These are phyloP conservation scores for Conoideocrella luteorostrata DNA, from an alignment of 2,329 filamentous ascomycete species.

Conservation along the genomic window DNA sequence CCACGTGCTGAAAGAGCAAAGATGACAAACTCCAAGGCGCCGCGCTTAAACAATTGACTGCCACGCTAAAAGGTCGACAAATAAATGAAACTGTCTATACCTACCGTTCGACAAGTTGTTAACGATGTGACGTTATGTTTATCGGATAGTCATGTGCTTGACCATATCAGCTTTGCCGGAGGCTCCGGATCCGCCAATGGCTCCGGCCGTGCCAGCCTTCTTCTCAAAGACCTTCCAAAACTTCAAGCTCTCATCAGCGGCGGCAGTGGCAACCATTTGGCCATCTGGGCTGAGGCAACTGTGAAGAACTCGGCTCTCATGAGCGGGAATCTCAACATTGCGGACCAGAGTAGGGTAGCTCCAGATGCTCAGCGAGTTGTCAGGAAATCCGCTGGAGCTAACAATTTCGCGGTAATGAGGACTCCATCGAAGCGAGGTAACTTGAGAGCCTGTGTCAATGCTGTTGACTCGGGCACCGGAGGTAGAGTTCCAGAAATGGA, in stretches of 20 bases:
- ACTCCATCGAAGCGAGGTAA: slow-evolving; percentile 94
- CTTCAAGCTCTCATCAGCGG: slow-evolving; percentile 94
- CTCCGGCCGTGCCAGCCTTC: slow-evolving; percentile 71
- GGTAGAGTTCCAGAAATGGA: slow-evolving; percentile 99
- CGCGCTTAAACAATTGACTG: slow-evolving; percentile 34
- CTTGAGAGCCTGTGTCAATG: slow-evolving; percentile 96
- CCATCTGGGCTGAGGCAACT: slow-evolving; percentile 95
- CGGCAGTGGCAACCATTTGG: slow-evolving; percentile 94
- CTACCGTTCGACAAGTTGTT: slow-evolving; percentile 33
- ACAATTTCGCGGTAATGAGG: slow-evolving; percentile 97
- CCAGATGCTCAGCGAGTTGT: slow-evolving; percentile 98
- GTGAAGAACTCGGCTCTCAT: slow-evolving; percentile 94
- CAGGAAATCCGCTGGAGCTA: slow-evolving; percentile 95
- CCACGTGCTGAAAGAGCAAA: slow-evolving; percentile 37
- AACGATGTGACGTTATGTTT: slow-evolving; percentile 26
- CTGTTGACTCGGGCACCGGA: slow-evolving; percentile 97
- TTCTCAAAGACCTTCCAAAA: slow-evolving; percentile 99
- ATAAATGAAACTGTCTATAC: slow-evolving; percentile 39
- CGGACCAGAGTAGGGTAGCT: slow-evolving; percentile 95
- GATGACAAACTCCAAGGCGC: slow-evolving; percentile 39
- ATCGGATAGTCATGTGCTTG: slow-evolving; percentile 94
- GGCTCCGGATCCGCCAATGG: slow-evolving; percentile 58
- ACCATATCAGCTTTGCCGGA: slow-evolving; percentile 77
- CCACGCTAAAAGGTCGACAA: slow-evolving; percentile 27
- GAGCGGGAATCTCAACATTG: slow-evolving; percentile 95